Evolutionary conservation across 2,329 filamentous ascomycete genomes (phyloP).

Genomic region (Colletotrichum nymphaeae): DNA sequence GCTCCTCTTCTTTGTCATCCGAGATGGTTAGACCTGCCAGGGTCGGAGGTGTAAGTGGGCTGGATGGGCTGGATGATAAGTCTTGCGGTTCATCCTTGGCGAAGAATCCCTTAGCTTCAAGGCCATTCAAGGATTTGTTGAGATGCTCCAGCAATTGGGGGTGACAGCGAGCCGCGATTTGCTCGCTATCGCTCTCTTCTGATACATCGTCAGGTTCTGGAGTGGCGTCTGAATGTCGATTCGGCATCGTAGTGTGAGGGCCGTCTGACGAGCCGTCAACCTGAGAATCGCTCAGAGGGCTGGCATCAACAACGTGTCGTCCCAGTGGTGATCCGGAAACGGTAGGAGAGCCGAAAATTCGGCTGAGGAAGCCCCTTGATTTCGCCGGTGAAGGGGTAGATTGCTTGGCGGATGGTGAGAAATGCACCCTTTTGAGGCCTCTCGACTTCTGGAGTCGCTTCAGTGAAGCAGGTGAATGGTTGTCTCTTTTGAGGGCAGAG

Average conservation of each 20-base stretch:
- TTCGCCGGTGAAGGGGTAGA: neutral
- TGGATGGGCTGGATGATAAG: neutral
- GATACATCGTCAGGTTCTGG: conserved; percentile 13
- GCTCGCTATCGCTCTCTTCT: conserved; percentile 7
- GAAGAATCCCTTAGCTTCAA: conserved; percentile 15
- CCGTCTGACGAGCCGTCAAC: conserved; percentile 14
- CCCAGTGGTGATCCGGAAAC: conserved; percentile 2
- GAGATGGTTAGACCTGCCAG: conserved; percentile 27
- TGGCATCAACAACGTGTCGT: neutral
- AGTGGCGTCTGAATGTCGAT: neutral
- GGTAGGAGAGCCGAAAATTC: conserved; percentile 10
- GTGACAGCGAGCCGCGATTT: conserved; percentile 7
- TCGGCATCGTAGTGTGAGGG: neutral
- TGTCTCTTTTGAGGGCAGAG: conserved; percentile 9
- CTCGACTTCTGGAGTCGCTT: conserved; percentile 31
- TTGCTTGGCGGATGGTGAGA: conserved; percentile 12
- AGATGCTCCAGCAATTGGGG: conserved; percentile 15
- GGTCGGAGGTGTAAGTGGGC: conserved; percentile 4
- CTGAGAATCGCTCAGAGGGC: conserved; percentile 6
- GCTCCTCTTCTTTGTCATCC: conserved; percentile 33
- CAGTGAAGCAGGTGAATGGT: conserved; percentile 16
- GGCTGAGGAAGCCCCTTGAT: conserved; percentile 6
- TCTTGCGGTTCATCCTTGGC: neutral
- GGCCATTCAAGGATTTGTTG: conserved; percentile 14
- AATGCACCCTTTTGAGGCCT: conserved; percentile 29